Evolutionary conservation across 1,284 basidiomycete genomes (phyloP).

Genomic region (Papiliotrema laurentii): DNA sequence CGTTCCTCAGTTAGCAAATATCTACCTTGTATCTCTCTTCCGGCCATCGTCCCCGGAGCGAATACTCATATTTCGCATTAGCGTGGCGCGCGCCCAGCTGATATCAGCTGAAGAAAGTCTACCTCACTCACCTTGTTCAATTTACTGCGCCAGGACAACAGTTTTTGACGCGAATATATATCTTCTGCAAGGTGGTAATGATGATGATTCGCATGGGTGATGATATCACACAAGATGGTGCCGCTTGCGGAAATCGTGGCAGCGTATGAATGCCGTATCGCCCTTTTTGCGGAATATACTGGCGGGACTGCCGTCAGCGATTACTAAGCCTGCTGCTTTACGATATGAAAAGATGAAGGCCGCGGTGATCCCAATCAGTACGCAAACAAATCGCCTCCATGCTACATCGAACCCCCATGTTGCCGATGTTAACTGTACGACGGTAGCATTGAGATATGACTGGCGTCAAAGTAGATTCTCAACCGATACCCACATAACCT

Average conservation of each 20-base stretch:
- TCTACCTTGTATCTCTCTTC: constrained; percentile 42
- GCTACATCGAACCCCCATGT: constrained; percentile 50
- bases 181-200: constrained; percentile 29
- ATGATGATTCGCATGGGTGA: constrained; percentile 44
- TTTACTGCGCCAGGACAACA: constrained; percentile 38
- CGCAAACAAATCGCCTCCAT: constrained; percentile 50
- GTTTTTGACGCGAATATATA: constrained; percentile 24
- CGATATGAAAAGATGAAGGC: constrained; percentile 42
- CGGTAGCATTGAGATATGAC: constrained; percentile 41
- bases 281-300: constrained; percentile 43
- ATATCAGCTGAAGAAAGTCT: background rate
- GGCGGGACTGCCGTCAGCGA: constrained; percentile 43
- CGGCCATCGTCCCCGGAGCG: constrained; percentile 45
- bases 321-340: constrained; percentile 7
- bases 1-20: background rate
- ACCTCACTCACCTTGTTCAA: constrained; percentile 27
- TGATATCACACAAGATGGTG: constrained; percentile 46
- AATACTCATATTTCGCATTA: constrained; percentile 45
- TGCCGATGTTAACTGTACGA: constrained; percentile 38
- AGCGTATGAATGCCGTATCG: constrained; percentile 47
- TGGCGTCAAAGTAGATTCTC: constrained; percentile 1
- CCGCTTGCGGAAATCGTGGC: constrained; percentile 45
- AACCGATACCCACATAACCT: constrained; percentile 21
- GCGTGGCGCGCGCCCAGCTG: constrained; percentile 39
- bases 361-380: constrained; percentile 41